Conservation (phyloP, 2,329 filamentous ascomycete species). For the Daldinia eschscholtzii region DNA sequence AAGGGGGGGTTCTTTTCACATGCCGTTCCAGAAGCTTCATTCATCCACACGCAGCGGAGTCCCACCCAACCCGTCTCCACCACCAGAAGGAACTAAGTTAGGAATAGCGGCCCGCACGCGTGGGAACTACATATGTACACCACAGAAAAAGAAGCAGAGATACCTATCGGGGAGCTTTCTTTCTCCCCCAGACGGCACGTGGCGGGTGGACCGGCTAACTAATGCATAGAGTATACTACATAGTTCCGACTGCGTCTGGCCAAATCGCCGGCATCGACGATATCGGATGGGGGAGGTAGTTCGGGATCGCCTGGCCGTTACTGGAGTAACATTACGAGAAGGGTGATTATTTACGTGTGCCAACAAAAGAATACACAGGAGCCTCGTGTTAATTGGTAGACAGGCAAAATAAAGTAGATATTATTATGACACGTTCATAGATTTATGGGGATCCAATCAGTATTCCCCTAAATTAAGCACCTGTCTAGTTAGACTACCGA, state of each 20-base stretch:
- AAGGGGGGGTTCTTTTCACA: background rate
- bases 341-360: background rate
- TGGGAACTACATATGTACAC: background rate
- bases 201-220: conserved; percentile 3
- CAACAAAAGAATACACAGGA: background rate
- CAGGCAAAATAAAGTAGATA: conserved; percentile 8
- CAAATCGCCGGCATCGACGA: background rate
- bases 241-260: conserved; percentile 4
- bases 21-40: conserved; percentile 7
- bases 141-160: background rate
- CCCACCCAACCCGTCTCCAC: background rate
- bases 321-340: conserved; percentile 6
- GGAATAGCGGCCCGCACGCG: conserved; percentile 3
- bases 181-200: conserved; percentile 6
- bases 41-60: background rate
- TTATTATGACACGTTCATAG: background rate
- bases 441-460: conserved; percentile 1
- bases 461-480: background rate
- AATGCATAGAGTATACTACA: background rate
- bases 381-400: background rate
- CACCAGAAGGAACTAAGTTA: background rate
- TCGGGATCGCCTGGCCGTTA: conserved; percentile 6
- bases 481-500: background rate
- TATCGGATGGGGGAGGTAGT: background rate
- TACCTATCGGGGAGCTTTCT: conserved; percentile 3